Percentiles rank a stretch among this genome's conserved stretches.
Conservation (phyloP, 2,329 filamentous ascomycete species). For the Fusarium pseudoanthophilum region DNA sequence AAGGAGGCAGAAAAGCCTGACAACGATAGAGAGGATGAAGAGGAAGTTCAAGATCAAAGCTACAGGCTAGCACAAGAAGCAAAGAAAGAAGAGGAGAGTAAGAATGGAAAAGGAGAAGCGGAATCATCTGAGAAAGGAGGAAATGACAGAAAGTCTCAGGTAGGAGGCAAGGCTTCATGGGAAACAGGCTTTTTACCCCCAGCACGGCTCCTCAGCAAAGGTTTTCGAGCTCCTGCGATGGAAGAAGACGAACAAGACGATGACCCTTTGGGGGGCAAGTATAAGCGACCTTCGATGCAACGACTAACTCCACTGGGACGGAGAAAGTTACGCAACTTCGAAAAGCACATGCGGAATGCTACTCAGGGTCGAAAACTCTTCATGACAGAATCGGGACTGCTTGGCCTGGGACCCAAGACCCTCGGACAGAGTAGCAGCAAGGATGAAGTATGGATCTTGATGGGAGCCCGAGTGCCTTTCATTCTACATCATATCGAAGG, state of each 20-base stretch:
- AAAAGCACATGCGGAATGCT: neutral
- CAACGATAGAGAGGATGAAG: neutral
- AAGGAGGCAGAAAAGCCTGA: neutral
- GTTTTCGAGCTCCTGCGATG: neutral
- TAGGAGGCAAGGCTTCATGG: rapidly evolving
- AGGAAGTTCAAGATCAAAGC: neutral
- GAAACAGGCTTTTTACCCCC: neutral
- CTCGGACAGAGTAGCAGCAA: neutral
- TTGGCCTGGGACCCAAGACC: neutral
- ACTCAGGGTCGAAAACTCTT: neutral
- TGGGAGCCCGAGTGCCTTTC: neutral
- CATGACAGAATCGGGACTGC: neutral
- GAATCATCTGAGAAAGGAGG: neutral
- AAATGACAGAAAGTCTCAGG: rapidly evolving
- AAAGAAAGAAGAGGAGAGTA: rapidly evolving
- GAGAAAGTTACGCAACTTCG: neutral
- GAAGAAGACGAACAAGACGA: neutral
- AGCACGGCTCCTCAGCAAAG: neutral
- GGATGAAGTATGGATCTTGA: neutral
- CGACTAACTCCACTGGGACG: neutral
- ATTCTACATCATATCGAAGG: neutral
- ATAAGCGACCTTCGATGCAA: neutral
- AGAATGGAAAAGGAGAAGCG: neutral
- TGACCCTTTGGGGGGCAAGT: neutral
- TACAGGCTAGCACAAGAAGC: neutral